Evolutionary conservation across 2,329 filamentous ascomycete genomes (phyloP).

Genomic region (Penicillium sp.): DNA sequence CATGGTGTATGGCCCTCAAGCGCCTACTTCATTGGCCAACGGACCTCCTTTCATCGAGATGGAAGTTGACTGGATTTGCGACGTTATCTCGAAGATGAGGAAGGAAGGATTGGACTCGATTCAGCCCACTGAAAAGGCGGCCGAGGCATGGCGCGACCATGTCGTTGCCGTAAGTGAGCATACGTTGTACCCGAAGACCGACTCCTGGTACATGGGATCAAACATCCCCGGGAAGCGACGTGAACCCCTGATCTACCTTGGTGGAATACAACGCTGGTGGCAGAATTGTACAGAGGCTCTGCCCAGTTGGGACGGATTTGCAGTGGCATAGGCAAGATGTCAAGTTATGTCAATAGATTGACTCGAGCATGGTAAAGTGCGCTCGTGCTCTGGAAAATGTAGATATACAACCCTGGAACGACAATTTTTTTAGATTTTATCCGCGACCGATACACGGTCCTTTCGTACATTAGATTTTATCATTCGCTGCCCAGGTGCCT

Average conservation of each 20-base stretch:
- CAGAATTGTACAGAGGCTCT: conserved; percentile 13
- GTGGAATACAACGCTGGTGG: conserved; percentile 20
- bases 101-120: neutral
- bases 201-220: conserved; percentile 58
- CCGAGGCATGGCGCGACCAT: conserved; percentile 7
- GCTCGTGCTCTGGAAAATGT: too few species aligned
- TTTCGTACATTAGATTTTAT: neutral
- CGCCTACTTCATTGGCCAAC: conserved; percentile 46
- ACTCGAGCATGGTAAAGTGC: too few species aligned
- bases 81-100: conserved; percentile 43
- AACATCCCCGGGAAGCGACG: conserved; percentile 56
- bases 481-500: neutral
- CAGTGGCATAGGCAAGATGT: neutral
- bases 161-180: conserved; percentile 38
- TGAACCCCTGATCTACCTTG: conserved; percentile 48
- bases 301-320: neutral
- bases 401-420: too few species aligned
- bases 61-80: conserved; percentile 45
- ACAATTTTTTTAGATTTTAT: neutral
- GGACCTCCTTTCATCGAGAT: conserved; percentile 50
- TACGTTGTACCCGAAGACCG: conserved; percentile 49
- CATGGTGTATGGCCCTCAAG: conserved; percentile 54
- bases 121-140: conserved; percentile 3
- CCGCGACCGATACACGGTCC: neutral
- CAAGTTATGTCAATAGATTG: neutral